Evolutionary conservation across 305 asterid genomes (phyloP).

Genomic region (Fraxinus sp.): DNA sequence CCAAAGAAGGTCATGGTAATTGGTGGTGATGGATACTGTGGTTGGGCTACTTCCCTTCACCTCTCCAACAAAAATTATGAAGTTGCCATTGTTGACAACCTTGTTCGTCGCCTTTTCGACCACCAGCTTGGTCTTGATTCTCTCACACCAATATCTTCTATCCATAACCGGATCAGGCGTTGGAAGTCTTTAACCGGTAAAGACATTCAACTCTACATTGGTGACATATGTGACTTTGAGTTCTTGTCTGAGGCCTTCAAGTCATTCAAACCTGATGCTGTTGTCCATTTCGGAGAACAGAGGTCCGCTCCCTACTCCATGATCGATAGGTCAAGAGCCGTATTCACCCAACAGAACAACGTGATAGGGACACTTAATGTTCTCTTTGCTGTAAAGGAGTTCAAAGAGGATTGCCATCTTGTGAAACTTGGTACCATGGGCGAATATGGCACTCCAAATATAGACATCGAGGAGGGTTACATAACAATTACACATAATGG

Average conservation of each 20-base stretch:
- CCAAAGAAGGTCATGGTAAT: slow-evolving; percentile 79
- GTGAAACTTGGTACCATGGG: slow-evolving; percentile 99
- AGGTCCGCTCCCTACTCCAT: slow-evolving; percentile 95
- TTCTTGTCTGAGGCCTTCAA: slow-evolving; percentile 72
- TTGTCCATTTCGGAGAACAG: slow-evolving; percentile 93
- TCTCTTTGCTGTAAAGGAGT: slow-evolving; percentile 90
- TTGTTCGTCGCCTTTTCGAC: slow-evolving; percentile 80
- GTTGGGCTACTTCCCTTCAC: slow-evolving; percentile 96
- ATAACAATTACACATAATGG: slow-evolving; percentile 84
- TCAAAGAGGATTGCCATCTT: slow-evolving; percentile 81
- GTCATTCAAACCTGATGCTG: slow-evolving; percentile 77
- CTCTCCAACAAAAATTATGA: slow-evolving; percentile 75
- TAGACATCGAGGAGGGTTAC: slow-evolving; percentile 90
- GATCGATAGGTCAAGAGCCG: slow-evolving; percentile 91
- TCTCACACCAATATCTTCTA: slow-evolving; percentile 81
- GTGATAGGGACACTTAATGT: slow-evolving; percentile 89
- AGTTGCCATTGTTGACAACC: slow-evolving; percentile 86
- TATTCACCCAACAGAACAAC: slow-evolving; percentile 81
- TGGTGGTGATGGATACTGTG: slow-evolving; percentile 96
- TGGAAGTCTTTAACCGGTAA: slow-evolving; percentile 80
- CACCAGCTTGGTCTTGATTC: slow-evolving; percentile 90
- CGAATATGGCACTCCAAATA: slow-evolving; percentile 94
- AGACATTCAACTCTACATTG: slow-evolving; percentile 66
- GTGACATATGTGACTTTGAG: slow-evolving; percentile 93
- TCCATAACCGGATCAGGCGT: slow-evolving; percentile 70